Conservation (phyloP, 106 monocot species). For the Gastrodia elata region DNA sequence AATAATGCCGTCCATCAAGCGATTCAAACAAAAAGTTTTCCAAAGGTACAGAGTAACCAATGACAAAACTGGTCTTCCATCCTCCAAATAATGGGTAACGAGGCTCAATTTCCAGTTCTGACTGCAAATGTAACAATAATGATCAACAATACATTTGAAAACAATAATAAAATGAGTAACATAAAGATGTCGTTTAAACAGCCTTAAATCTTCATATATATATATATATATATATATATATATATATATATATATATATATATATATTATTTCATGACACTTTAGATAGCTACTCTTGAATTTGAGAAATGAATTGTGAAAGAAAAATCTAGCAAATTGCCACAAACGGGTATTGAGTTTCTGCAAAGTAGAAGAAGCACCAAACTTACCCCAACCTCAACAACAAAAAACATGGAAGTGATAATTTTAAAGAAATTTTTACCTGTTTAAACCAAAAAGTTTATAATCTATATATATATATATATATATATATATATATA, state of each 20-base stretch:
- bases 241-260: neutral
- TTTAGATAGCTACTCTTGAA: neutral
- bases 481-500: too few species aligned
- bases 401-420: neutral
- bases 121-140: constrained; percentile 35
- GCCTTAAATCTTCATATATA: neutral
- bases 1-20: constrained; percentile 46
- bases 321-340: too few species aligned
- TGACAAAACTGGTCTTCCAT: constrained; percentile 70
- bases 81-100: constrained; percentile 92
- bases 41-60: constrained; percentile 58
- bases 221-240: neutral
- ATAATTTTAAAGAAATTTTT: too few species aligned
- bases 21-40: constrained; percentile 68
- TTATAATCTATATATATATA: too few species aligned
- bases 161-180: neutral
- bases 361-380: too few species aligned
- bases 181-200: neutral
- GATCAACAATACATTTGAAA: neutral
- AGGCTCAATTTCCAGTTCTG: constrained; percentile 82
- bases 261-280: neutral
- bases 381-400: too few species aligned
- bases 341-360: too few species aligned
- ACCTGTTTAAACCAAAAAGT: too few species aligned
- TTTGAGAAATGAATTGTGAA: too few species aligned